Evolutionary conservation across 2,329 filamentous ascomycete genomes (phyloP), one percentile per base, ranked within the genome.

Genomic region (Apiospora pterosperma): DNA sequence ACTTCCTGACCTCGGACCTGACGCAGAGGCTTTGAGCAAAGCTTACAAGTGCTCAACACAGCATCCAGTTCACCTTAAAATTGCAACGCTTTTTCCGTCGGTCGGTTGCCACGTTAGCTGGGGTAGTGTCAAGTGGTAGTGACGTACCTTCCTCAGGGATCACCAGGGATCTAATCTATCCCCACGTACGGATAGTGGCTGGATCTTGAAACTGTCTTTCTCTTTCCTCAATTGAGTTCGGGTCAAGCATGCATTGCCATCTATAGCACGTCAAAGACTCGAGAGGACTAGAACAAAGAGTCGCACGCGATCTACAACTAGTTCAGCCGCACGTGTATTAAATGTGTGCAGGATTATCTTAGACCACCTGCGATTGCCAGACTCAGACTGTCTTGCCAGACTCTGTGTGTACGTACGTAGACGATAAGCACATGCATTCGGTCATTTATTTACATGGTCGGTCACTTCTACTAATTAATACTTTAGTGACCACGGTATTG

Each of bases 1-100:
- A 28, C 48, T 55, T 55, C n/a, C 48, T 55, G 48, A 55, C 34
- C 48, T 55, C 48, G 48, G 48, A 55, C 48, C 48, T 55, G 48
- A 55, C 48, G 48, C 48, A 34, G 28, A 55, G 48, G 48, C 48
- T 34, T 55, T 55, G 48, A 16, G 48, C 25, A 55, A 55, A 55
- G 48, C 48, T 55, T 55, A 55, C 48, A 11, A 21, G 16, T 28
- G 42, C 42, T 48, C 39, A 28, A 48, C 28, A 4, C 42, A 14
- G 39, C 6, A 6, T 19, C 44, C 25, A 19, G 28, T 34, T 55
- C 28, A 21, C 28, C 16, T 55, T 34, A 31, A 52, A 52, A 31
- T 11, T 52, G 25, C 6, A 31, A 16, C 48, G 28, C 19, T 34
- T 34, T 39, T 19, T 52, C n/a, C n/a, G 25, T 34, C 14, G 23